Base-by-base conservation (phyloP, 2,329 filamentous ascomycete genomes). In the Scytalidium sp. region DNA sequence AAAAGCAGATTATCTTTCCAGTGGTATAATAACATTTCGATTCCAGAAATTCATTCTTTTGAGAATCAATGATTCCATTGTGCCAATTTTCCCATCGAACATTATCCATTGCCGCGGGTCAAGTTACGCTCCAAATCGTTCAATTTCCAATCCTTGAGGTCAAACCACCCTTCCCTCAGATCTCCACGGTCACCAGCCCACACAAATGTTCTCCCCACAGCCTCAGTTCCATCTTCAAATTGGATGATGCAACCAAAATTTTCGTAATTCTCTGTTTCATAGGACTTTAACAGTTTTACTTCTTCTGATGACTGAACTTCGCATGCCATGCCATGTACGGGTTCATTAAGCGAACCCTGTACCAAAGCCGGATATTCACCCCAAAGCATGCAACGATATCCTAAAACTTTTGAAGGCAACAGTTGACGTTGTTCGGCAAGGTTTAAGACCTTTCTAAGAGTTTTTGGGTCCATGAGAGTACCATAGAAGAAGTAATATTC, bases 401-500 rank as follows among this genome's bases (percentile, higher is more conserved):
- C 60, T 27, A 48, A 49, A 29, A 67, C 60, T 10, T 44, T 60
- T 20, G 55, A 60, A 17, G 50, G 46, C 45, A 50, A 53, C 47
- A 58, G 56, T n/a, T 43, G 50, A 4, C 59, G 62, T 9, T 50
- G 50, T 36, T 60, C 49, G 6, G 54, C 41, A n/a, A 66, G 58
- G 17, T 49, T 25, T 46, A 65, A 56, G 25, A 67, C 52, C 45
- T 58, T 50, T 52, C 59, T 56, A 29, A 67, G 56, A 43, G 65
- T 59, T 53, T 60, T 55, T 19, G 62, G 51, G 47, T 66, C 65
- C 57, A 64, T 65, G 2, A 67, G 54, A 21, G 61, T 59, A 41
- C 64, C 64, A 39, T 67, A 66, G 55, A 67, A 60, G 44, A 67
- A 66, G 53, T 66, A 56, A 46, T 62, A 43, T 32, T 54, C 15